phyloP scores from a whole-genome alignment of 2,329 filamentous ascomycete genomes.

The Pyrenochaeta sp. region DNA sequence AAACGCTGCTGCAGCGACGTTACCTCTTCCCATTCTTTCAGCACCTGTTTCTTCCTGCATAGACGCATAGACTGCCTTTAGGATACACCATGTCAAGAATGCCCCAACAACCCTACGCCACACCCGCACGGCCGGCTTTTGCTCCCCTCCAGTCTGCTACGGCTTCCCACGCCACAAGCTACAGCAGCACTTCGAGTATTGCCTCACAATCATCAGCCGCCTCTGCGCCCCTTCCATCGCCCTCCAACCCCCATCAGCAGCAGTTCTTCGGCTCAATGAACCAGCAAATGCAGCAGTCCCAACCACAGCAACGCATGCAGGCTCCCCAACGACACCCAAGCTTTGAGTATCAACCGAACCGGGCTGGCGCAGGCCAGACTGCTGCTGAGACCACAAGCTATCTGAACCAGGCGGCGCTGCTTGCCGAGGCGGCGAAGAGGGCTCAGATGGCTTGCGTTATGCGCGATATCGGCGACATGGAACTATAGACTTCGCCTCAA shows the following conservation, averaged over 20 bases:
- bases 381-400: conserved; percentile 66
- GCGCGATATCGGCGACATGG: conserved; percentile 81
- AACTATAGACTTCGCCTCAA: conserved; percentile 52
- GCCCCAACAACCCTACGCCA: conserved; percentile 27
- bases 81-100: conserved; percentile 28
- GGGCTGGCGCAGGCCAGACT: conserved; percentile 44
- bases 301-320: conserved; percentile 40
- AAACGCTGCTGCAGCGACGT: conserved; percentile 1
- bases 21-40: conserved; percentile 1
- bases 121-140: conserved; percentile 42
- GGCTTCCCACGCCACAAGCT: conserved; percentile 42
- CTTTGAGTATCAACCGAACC: conserved; percentile 47
- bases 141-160: conserved; percentile 46
- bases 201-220: conserved; percentile 44
- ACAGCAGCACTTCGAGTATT: conserved; percentile 54
- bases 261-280: conserved; percentile 42
- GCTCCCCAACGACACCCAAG: conserved; percentile 36
- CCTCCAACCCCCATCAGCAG: conserved; percentile 41
- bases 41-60: neutral
- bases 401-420: conserved; percentile 81
- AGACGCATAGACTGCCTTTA: neutral
- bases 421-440: conserved; percentile 91
- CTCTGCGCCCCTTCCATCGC: conserved; percentile 47
- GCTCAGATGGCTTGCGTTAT: conserved; percentile 90
- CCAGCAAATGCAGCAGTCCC: conserved; percentile 35